Conservation (phyloP, 2,329 filamentous ascomycete genomes). For the Plectosphaerella plurivora region DNA sequence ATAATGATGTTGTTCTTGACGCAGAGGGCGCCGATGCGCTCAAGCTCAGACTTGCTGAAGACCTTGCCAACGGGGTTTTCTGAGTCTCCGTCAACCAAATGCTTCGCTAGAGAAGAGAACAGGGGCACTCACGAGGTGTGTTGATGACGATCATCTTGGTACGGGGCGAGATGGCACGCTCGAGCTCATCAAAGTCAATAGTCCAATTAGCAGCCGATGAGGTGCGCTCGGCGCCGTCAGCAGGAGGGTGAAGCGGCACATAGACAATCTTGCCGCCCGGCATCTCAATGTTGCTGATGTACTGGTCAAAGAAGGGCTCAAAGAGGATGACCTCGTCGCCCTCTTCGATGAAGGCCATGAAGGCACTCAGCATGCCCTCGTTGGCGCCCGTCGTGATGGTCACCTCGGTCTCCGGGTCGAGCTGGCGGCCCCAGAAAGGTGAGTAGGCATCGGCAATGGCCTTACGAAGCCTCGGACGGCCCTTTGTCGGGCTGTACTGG, state of each 20-base stretch:
- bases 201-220: constrained; percentile 86
- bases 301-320: constrained; percentile 98
- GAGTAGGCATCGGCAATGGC: constrained; percentile 91
- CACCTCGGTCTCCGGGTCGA: constrained; percentile 89
- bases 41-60: constrained; percentile 77
- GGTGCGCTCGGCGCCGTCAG: constrained; percentile 71
- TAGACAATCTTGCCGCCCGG: constrained; percentile 92
- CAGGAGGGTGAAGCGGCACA: constrained; percentile 88
- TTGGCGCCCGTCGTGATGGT: constrained; percentile 92
- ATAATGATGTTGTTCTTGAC: constrained; percentile 94
- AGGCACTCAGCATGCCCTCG: constrained; percentile 91
- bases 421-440: constrained; percentile 73
- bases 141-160: constrained; percentile 97
- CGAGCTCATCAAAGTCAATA: constrained; percentile 78
- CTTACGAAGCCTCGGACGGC: constrained; percentile 84
- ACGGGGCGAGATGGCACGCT: constrained; percentile 73
- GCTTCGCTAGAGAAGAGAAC: background rate
- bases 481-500: constrained; percentile 96
- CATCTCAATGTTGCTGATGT: constrained; percentile 97
- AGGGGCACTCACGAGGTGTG: constrained; percentile 49
- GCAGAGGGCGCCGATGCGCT: constrained; percentile 80
- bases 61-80: constrained; percentile 98
- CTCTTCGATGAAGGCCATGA: constrained; percentile 94
- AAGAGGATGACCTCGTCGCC: constrained; percentile 98
- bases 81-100: constrained; percentile 17